These are phyloP conservation scores for Neofusicoccum laricinum DNA, from an alignment of 2,329 filamentous ascomycete species.

Conservation along the genomic window DNA sequence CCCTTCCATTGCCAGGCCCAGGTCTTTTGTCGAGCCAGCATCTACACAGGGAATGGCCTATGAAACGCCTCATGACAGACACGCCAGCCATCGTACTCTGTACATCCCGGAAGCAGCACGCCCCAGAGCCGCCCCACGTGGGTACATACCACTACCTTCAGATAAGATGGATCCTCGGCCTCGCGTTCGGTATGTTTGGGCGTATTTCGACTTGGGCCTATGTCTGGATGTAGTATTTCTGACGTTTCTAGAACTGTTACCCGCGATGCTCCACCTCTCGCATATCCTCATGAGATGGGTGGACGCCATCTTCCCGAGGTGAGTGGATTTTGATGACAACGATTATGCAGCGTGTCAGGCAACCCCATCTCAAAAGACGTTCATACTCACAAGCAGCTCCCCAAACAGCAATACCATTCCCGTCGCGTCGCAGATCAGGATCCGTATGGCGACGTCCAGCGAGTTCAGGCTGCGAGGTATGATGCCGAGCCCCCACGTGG, in stretches of 20 bases:
- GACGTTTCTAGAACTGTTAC: background rate
- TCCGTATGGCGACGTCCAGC: background rate
- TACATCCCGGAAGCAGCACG: background rate
- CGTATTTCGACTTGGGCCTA: background rate
- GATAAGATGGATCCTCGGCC: background rate
- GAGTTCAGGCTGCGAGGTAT: background rate
- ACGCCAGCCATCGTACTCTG: background rate
- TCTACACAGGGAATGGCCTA: background rate
- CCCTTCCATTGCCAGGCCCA: conserved; percentile 20
- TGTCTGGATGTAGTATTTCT: background rate
- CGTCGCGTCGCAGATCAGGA: background rate
- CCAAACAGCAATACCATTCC: background rate
- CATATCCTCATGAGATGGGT: background rate
- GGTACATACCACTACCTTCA: background rate
- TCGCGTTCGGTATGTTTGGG: background rate
- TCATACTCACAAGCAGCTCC: background rate
- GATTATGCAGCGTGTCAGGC: background rate
- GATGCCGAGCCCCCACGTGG: background rate
- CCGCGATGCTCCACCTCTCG: background rate
- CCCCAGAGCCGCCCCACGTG: background rate
- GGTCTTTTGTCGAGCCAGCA: background rate
- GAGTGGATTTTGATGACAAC: background rate
- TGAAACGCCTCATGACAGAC: background rate
- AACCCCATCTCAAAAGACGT: background rate
- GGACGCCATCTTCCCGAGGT: background rate